Base-by-base conservation (phyloP, 73 alveolate genomes). In the Blepharisma stoltei region DNA sequence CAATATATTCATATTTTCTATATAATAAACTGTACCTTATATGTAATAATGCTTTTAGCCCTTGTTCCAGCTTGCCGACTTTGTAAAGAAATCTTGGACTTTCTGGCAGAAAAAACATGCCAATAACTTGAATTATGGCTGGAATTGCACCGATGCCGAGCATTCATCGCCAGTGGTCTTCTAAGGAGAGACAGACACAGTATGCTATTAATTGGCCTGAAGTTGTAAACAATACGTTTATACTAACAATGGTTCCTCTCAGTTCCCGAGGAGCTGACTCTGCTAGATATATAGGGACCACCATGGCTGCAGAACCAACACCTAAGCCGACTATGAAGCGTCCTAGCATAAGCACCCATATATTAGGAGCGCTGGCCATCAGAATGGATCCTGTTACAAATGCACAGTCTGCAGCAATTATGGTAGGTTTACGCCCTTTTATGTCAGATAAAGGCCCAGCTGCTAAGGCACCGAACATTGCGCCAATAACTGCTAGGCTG, bases 121-220 rank as follows among this genome's bases (percentile, higher is more conserved):
- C 18, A 20, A 0, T n/a, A 1, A 52, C 32, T 52, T 52, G 67
- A 52, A 52, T 52, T n/a, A 20, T 20, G 23, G 67, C 67, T 52
- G 67, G 67, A 52, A 52, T n/a, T n/a, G 67, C 67, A n/a, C 67
- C 67, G 23, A 52, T 52, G 32, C 18, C 32, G 3, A 52, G 67
- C 67, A 52, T 52, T 52, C 18, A 52, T 52, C 67, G 18, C 23
- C 67, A 52, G 23, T 52, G 18, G 18, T 20, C 67, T n/a, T n/a
- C 18, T 14, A 14, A 52, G 23, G 23, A 0, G 18, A 52, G 23
- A 2, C 32, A 14, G 67, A 52, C 23, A 52, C 18, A 14, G 23
- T 52, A 52, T 1, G 32, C 23, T n/a, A 20, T 20, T n/a, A 52
- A 52, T 52, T 52, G 23, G 23, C 67, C 67, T 52, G 67, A 52